A percentile compares a stretch with the other conserved stretches of the same genome.
Conservation (phyloP, 1,284 basidiomycete species). For the Prillingera fragicola region DNA sequence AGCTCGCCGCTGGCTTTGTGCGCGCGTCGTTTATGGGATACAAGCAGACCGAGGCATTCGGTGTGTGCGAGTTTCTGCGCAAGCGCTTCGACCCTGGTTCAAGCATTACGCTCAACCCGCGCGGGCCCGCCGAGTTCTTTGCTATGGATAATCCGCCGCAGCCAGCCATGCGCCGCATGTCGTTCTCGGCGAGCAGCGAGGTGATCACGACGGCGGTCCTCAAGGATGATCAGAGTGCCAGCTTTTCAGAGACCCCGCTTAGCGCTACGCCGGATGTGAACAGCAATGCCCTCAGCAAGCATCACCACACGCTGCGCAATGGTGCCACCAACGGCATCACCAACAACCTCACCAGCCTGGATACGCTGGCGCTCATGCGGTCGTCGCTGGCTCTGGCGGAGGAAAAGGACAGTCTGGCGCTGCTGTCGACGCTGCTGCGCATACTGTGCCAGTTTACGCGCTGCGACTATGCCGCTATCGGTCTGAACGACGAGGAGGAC, state of each 20-base stretch:
- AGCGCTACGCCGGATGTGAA: too few relatives aligned
- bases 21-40: conserved; percentile 14
- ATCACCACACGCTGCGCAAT: too few relatives aligned
- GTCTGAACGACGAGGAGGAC: conserved; percentile 24
- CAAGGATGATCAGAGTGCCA: too few relatives aligned
- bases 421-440: conserved; percentile 30
- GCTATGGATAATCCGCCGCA: not conserved
- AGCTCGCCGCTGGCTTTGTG: conserved; percentile 17
- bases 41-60: conserved; percentile 6
- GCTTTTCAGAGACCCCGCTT: too few relatives aligned
- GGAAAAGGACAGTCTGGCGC: conserved; percentile 31
- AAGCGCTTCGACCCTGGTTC: conserved; percentile 6
- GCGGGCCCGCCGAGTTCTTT: conserved; percentile 18
- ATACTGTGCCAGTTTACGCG: conserved; percentile 35
- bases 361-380: conserved; percentile 27
- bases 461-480: conserved; percentile 39
- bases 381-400: conserved; percentile 34
- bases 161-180: conserved; percentile 5
- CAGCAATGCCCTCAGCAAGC: too few relatives aligned
- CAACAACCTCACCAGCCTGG: too few relatives aligned
- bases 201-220: conserved; percentile 5
- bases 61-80: conserved; percentile 19
- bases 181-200: conserved; percentile 6
- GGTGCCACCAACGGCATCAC: too few relatives aligned
- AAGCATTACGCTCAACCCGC: not conserved